Percentiles rank a stretch among this genome's conserved stretches.
Evolutionary conservation across 805 yeast species (phyloP).

Genomic region (Suhomyces pyralidae): DNA sequence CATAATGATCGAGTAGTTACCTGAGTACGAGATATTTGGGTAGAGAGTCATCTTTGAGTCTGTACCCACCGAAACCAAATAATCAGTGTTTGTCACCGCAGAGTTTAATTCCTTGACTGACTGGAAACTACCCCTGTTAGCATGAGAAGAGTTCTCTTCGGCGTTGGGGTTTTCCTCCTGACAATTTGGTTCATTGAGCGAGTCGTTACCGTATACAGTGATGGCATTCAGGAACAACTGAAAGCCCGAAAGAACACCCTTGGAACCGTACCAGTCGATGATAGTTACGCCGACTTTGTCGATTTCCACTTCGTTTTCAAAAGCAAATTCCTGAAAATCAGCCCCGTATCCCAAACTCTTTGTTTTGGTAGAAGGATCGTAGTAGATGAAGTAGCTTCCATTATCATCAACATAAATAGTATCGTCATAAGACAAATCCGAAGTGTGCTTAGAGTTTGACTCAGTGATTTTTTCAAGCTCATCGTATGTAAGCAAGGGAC

Average conservation of each 20-base stretch:
- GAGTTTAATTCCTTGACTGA: slow-evolving; percentile 21
- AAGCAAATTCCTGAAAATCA: slow-evolving; percentile 76
- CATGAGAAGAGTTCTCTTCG: slow-evolving; percentile 22
- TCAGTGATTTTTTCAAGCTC: slow-evolving; percentile 30
- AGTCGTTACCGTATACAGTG: slow-evolving; percentile 69
- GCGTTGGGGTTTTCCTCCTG: slow-evolving; percentile 22
- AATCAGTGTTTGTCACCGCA: slow-evolving; percentile 27
- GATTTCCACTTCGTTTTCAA: slow-evolving; percentile 65
- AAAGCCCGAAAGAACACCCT: slow-evolving; percentile 69
- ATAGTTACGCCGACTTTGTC: slow-evolving; percentile 61
- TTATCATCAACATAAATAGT: slow-evolving; percentile 31
- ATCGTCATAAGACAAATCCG: slow-evolving; percentile 19
- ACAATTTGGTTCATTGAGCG: slow-evolving; percentile 69
- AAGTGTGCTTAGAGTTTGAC: slow-evolving; percentile 20
- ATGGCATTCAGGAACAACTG: slow-evolving; percentile 63
- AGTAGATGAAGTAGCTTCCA: slow-evolving; percentile 36
- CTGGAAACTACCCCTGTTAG: slow-evolving; percentile 27
- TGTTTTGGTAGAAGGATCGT: slow-evolving; percentile 31
- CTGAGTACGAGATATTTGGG: slow-evolving; percentile 70
- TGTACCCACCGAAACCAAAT: slow-evolving; percentile 28
- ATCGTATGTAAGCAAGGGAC: slow-evolving; percentile 59
- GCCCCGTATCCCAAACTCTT: slow-evolving; percentile 42
- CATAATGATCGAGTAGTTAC: slow-evolving; percentile 67
- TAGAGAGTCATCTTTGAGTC: slow-evolving; percentile 44
- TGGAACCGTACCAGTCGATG: slow-evolving; percentile 63